These are phyloP conservation scores for Laetiporus sulphureus DNA, from an alignment of 1,284 basidiomycete species.

Conservation along the genomic window DNA sequence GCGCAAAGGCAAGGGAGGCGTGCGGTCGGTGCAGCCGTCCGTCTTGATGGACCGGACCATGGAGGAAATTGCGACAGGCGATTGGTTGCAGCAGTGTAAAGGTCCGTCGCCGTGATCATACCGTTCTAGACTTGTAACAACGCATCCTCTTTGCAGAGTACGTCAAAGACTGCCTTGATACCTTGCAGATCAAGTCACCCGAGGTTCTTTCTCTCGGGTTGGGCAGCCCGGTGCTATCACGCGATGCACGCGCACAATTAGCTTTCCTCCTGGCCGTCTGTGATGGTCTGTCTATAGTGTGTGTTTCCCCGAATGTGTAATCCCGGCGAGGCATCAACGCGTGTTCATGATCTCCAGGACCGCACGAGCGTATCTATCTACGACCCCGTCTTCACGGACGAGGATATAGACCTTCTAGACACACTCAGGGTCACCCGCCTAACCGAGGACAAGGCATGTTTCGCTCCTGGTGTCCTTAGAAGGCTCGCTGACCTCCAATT, in stretches of 20 bases:
- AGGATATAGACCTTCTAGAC: slow-evolving; percentile 46
- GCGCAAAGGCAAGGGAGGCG: slow-evolving; percentile 22
- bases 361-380: slow-evolving; percentile 44
- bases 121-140: slow-evolving; percentile 1
- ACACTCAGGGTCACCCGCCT: slow-evolving; percentile 42
- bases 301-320: slow-evolving; percentile 29
- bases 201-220: slow-evolving; percentile 56
- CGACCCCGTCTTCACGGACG: slow-evolving; percentile 64
- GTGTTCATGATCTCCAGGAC: slow-evolving; percentile 33
- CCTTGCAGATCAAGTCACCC: slow-evolving; percentile 9
- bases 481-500: slow-evolving; percentile 9
- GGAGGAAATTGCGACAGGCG: slow-evolving; percentile 19
- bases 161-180: slow-evolving; percentile 27
- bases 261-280: slow-evolving; percentile 54
- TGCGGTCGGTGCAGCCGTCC: slow-evolving; percentile 13
- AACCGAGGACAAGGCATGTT: slow-evolving; percentile 46
- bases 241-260: slow-evolving; percentile 58
- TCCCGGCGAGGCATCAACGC: slow-evolving; percentile 14
- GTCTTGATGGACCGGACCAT: slow-evolving; percentile 19
- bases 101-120: slow-evolving; percentile 23
- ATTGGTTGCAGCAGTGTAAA: slow-evolving; percentile 23
- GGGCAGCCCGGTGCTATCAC: slow-evolving; percentile 57
- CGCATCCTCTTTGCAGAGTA: slow-evolving; percentile 27
- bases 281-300: slow-evolving; percentile 46
- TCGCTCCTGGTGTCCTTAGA: slow-evolving; percentile 7